Base-by-base conservation (phyloP, 1,284 basidiomycete species). In the Marasmius oreades region DNA sequence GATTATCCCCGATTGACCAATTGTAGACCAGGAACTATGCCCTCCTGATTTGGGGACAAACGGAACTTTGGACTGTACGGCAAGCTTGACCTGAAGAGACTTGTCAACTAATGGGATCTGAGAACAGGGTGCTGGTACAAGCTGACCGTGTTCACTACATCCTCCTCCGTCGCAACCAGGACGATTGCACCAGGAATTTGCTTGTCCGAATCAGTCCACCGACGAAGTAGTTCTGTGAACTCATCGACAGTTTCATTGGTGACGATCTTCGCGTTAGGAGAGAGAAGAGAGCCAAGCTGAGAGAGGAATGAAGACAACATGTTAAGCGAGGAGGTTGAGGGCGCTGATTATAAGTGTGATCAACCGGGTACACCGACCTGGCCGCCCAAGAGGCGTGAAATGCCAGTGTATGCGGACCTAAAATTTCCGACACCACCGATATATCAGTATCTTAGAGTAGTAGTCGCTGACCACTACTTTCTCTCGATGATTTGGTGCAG, bases 21-120 rank as follows among this genome's bases (percentile, higher is more conserved):
- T 53, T 10, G 55, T 56, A 26, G 55, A 56, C 51, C 51, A 56
- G 18, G 26, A 26, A 37, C 55, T 56, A 24, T 56, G 55, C 8
- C 55, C 55, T 10, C 55, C 55, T 14, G 55, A 56, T 43, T 56
- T 56, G 12, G 55, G 37, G 14, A 56, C 55, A 31, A 56, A 56
- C 16, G 51, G 55, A 18, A 56, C 50, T 16, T 33, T 22, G 22
- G 22, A 26, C 18, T 39, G 24, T n/a, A 52, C 39, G 36, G 55
- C 55, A 20, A 42, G 37, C 33, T 53, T 53, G 26, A 56, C 55
- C 55, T 56, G 22, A 11, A 10, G 23, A 22, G 5, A 23, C 51
- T 24, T 31, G 12, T 28, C 10, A 52, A 26, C 22, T 18, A 43
- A 20, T 31, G 16, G 3, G 2, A 14, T 14, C 12, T 10, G 22